phyloP scores from a whole-genome alignment of 2,329 filamentous ascomycete genomes.

The Aspergillus awamori region DNA sequence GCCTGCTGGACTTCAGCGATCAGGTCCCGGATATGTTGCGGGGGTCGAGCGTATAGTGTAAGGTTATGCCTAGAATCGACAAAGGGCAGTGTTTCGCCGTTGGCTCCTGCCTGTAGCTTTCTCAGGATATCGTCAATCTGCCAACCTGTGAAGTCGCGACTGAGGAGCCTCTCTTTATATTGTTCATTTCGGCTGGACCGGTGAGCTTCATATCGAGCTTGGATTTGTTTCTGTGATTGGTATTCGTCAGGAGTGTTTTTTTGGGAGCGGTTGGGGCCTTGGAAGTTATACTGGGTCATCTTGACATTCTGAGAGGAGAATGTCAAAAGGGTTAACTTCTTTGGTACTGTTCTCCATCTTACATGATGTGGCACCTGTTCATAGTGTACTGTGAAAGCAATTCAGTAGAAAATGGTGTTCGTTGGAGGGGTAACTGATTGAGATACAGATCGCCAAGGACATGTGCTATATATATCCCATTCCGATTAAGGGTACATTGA shows the following conservation, averaged over 20 bases:
- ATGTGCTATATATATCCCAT: neutral
- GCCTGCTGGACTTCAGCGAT: slow-evolving; percentile 69
- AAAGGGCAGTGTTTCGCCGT: slow-evolving; percentile 58
- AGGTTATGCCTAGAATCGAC: slow-evolving; percentile 78
- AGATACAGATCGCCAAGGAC: neutral
- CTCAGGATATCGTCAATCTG: slow-evolving; percentile 75
- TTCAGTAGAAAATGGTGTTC: neutral
- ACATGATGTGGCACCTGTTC: neutral
- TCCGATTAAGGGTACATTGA: neutral
- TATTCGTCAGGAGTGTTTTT: neutral
- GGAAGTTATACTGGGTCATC: slow-evolving; percentile 62
- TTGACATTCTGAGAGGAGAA: slow-evolving; percentile 68
- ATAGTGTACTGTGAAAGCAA: neutral
- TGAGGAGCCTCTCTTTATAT: slow-evolving; percentile 73
- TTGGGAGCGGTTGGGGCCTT: neutral
- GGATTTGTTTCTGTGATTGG: slow-evolving; percentile 52
- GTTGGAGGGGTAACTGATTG: neutral
- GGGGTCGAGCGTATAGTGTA: slow-evolving; percentile 85
- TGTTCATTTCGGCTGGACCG: slow-evolving; percentile 74
- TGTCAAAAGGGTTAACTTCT: slow-evolving; percentile 69
- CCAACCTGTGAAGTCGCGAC: slow-evolving; percentile 68
- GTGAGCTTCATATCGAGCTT: slow-evolving; percentile 72
- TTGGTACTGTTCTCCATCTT: slow-evolving; percentile 15
- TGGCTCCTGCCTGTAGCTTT: slow-evolving; percentile 57
- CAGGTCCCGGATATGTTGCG: slow-evolving; percentile 68